A percentile compares a stretch with the other conserved stretches of the same genome.
These are phyloP conservation scores for Irpex rosettiformis DNA, from an alignment of 1,284 basidiomycete species.

Conservation along the genomic window DNA sequence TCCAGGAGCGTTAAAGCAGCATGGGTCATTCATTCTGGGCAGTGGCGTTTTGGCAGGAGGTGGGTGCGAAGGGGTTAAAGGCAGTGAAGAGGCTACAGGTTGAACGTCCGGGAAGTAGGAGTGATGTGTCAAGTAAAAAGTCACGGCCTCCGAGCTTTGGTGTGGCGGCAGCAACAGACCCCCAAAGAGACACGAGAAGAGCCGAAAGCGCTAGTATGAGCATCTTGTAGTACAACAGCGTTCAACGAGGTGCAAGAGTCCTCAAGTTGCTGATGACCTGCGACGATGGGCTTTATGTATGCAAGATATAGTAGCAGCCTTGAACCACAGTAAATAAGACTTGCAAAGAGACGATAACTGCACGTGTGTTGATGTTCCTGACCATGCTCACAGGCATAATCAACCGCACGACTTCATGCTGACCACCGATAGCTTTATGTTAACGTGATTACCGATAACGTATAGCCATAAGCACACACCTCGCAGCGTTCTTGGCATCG, in stretches of 20 bases:
- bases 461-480: neutral
- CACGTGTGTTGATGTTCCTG: neutral
- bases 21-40: slow-evolving; percentile 11
- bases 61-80: slow-evolving; percentile 8
- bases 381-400: neutral
- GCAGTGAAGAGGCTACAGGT: slow-evolving; percentile 10
- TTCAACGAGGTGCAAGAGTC: neutral
- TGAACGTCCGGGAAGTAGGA: slow-evolving; percentile 11
- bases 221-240: neutral
- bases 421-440: neutral
- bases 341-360: neutral
- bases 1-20: slow-evolving; percentile 15
- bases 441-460: neutral
- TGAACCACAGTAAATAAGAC: too few species aligned
- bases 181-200: neutral
- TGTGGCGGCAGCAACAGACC: neutral
- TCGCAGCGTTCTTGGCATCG: neutral
- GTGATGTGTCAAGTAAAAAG: slow-evolving; percentile 5
- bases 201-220: neutral
- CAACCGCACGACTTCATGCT: neutral
- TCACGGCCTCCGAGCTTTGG: neutral
- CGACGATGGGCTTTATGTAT: too few species aligned
- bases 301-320: neutral
- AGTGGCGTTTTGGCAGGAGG: slow-evolving; percentile 10
- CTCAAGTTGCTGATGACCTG: too few species aligned